phyloP scores from a whole-genome alignment of 129 eudicot species.

The Pittosporum tobira region DNA sequence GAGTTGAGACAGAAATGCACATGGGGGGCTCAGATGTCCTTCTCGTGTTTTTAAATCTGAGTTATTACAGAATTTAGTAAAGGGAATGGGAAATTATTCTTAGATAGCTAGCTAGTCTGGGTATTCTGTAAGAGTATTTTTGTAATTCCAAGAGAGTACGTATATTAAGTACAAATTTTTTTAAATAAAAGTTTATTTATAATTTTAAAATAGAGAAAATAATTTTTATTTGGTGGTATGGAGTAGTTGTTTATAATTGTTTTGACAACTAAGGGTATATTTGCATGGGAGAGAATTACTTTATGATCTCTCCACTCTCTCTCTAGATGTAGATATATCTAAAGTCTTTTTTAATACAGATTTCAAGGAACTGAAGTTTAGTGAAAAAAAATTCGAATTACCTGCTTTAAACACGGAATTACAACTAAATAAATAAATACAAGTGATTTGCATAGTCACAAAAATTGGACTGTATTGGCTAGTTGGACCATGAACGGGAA shows the following conservation, averaged over 20 bases:
- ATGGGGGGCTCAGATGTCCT: slow-evolving; percentile 23
- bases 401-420: no score
- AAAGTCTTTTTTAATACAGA: no score
- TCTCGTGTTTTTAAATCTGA: not conserved
- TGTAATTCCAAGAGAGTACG: slow-evolving; percentile 22
- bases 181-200: slow-evolving; percentile 1
- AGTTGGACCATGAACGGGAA: no score
- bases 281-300: slow-evolving; percentile 1
- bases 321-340: no score
- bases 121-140: slow-evolving; percentile 20
- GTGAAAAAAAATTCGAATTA: no score
- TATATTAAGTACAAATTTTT: slow-evolving; percentile 1
- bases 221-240: no score
- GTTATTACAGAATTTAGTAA: not conserved
- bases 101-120: slow-evolving; percentile 20
- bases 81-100: slow-evolving; percentile 20
- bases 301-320: no score
- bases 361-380: no score
- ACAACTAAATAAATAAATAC: no score
- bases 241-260: slow-evolving; percentile 5
- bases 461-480: no score
- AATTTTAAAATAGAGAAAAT: no score
- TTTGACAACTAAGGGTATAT: slow-evolving; percentile 17
- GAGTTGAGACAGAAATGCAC: slow-evolving; percentile 24
- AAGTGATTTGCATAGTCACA: no score